Percentiles rank a stretch among this genome's conserved stretches.
These are phyloP conservation scores for Actinomortierella ambigua DNA, from an alignment of 371 early-diverging fungal species.

Conservation along the genomic window DNA sequence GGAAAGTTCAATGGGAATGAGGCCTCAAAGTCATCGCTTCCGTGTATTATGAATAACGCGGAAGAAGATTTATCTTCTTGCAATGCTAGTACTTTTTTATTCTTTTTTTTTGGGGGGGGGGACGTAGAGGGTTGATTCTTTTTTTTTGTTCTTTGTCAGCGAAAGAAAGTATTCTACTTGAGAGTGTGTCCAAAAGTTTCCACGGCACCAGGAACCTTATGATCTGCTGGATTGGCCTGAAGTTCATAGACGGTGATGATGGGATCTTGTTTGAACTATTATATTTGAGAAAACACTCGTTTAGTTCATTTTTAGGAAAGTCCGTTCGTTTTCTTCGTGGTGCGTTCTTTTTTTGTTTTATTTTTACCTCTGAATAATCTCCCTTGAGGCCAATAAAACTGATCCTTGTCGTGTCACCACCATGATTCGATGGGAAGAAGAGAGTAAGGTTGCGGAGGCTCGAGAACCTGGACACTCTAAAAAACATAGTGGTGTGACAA, in stretches of 20 bases:
- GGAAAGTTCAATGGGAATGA: too few species aligned
- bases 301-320: neutral
- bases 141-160: neutral
- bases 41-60: too few species aligned
- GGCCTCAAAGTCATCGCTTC: too few species aligned
- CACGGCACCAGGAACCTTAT: slow-evolving; percentile 62
- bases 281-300: neutral
- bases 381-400: slow-evolving; percentile 89
- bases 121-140: too few species aligned
- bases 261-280: slow-evolving; percentile 77
- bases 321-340: neutral
- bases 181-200: slow-evolving; percentile 48
- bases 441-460: slow-evolving; percentile 82
- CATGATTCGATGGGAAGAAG: slow-evolving; percentile 83
- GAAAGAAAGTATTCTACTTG: slow-evolving; percentile 32
- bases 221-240: slow-evolving; percentile 87
- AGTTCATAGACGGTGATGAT: slow-evolving; percentile 86
- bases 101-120: too few species aligned
- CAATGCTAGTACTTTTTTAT: too few species aligned
- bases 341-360: neutral
- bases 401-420: slow-evolving; percentile 74
- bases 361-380: slow-evolving; percentile 80
- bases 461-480: slow-evolving; percentile 81
- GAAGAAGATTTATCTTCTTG: too few species aligned
- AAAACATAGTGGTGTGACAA: neutral